These are phyloP conservation scores for Ocimum tenuiflorum DNA, from an alignment of 257 asterid species.

Conservation along the genomic window DNA sequence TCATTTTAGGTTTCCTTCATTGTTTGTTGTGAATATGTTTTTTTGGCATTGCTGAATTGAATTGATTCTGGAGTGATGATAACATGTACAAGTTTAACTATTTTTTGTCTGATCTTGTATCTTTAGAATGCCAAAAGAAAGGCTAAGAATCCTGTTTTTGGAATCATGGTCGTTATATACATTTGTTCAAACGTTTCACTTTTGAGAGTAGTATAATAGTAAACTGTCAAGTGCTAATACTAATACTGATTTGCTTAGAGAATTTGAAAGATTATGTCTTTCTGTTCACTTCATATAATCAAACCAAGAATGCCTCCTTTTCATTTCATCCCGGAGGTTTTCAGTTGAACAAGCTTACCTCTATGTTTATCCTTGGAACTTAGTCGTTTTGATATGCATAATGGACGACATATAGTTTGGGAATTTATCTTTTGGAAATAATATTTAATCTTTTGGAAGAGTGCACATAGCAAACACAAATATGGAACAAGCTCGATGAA, in stretches of 20 bases:
- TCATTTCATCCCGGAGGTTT: conserved; percentile 1
- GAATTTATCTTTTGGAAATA: not conserved
- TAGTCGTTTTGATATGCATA: too few species aligned
- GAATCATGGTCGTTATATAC: not conserved
- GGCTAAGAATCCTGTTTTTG: not conserved
- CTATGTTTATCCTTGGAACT: not conserved
- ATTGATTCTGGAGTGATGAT: conserved; percentile 13
- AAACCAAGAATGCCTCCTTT: not conserved
- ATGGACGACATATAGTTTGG: too few species aligned
- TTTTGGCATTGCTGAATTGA: conserved; percentile 14
- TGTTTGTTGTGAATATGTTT: conserved; percentile 4
- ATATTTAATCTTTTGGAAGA: not conserved
- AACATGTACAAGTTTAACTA: not conserved
- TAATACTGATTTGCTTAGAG: not conserved
- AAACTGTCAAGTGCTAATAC: not conserved
- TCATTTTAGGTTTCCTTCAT: not conserved
- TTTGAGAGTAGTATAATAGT: not conserved
- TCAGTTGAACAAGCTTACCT: not conserved
- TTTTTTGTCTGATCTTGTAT: not conserved
- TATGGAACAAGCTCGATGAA: too few species aligned
- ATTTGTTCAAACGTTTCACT: not conserved
- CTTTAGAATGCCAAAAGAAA: not conserved
- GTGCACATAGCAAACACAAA: too few species aligned
- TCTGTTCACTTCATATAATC: not conserved
- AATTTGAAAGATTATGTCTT: not conserved